phyloP scores from a whole-genome alignment of 1,284 basidiomycete species.

The Xerocomus cyaneibrunnescens region DNA sequence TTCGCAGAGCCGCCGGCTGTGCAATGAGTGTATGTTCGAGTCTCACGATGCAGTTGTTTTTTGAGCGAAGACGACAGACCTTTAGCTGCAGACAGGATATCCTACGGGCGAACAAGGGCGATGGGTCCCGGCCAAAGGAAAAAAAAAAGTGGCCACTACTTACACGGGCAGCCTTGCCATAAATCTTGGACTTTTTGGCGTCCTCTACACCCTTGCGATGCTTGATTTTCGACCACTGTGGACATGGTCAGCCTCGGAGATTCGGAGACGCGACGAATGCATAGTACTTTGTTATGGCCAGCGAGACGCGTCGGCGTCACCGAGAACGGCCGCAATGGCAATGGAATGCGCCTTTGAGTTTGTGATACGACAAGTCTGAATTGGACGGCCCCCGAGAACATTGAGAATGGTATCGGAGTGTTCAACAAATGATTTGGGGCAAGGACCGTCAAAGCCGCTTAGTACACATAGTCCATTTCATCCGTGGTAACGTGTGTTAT shows the following conservation, averaged over 20 bases:
- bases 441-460: too few species aligned
- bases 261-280: background rate
- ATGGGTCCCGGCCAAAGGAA: background rate
- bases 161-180: slow-evolving; percentile 60
- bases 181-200: slow-evolving; percentile 59
- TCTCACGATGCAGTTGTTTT: background rate
- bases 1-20: slow-evolving; percentile 66
- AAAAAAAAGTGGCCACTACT: slow-evolving; percentile 23
- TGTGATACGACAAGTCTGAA: slow-evolving; percentile 1
- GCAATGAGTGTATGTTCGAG: background rate
- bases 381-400: slow-evolving; percentile 12
- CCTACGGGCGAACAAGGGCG: slow-evolving; percentile 43
- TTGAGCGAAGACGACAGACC: slow-evolving; percentile 41
- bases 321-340: slow-evolving; percentile 39
- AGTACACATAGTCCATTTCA: too few species aligned
- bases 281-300: slow-evolving; percentile 66
- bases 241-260: slow-evolving; percentile 5
- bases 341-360: background rate
- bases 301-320: slow-evolving; percentile 39
- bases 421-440: too few species aligned
- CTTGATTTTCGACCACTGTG: slow-evolving; percentile 87
- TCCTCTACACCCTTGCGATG: slow-evolving; percentile 77
- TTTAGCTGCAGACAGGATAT: slow-evolving; percentile 67
- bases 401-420: background rate
- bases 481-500: too few species aligned